Base-by-base conservation (phyloP, 1,139 yeast genomes). In the Candida tetrigidarum region DNA sequence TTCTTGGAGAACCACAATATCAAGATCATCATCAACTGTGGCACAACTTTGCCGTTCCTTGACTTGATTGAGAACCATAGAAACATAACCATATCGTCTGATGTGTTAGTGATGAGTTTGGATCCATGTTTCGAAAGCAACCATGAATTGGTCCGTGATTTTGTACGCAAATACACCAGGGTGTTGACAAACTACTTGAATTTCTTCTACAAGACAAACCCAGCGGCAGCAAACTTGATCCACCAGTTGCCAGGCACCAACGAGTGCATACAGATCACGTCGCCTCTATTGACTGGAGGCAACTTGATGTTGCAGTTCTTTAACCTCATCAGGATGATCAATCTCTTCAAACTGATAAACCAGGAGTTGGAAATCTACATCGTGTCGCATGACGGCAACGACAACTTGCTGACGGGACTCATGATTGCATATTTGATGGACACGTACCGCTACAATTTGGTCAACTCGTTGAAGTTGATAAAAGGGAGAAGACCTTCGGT, bases 371-470 rank as follows among this genome's bases (percentile, higher is more conserved):
- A 68, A 44, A 62, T 71, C n/a, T 57, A 72, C 44, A 53, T 74
- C 37, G 60, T 72, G n/a, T 59, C 73, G n/a, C 71, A 66, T 32
- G 58, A 60, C 35, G 63, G 68, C 3, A 58, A 61, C 37, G 47
- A 48, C 28, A 60, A 54, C 41, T 57, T 69, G 35, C 62, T 73
- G 33, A 68, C 74, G 2, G 69, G 71, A 5, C 56, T 74, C 46
- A 55, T 67, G 14, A 62, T 70, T 29, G 66, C 74, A 32, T 71
- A 69, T 46, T 59, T 74, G 49, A 74, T 74, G 78, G 78, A 74
- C 54, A 59, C 59, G 42, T 74, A 74, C 53, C 64, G 64, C 49
- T 70, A 63, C 50, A 67, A 72, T 50, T 56, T 69, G 29, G 60
- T 55, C 22, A 63, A 71, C 10, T 57, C 72, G 40, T 59, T 65